phyloP scores from a whole-genome alignment of 192 early-diverging fungal species.

The Fimicolochytrium jonesii region DNA sequence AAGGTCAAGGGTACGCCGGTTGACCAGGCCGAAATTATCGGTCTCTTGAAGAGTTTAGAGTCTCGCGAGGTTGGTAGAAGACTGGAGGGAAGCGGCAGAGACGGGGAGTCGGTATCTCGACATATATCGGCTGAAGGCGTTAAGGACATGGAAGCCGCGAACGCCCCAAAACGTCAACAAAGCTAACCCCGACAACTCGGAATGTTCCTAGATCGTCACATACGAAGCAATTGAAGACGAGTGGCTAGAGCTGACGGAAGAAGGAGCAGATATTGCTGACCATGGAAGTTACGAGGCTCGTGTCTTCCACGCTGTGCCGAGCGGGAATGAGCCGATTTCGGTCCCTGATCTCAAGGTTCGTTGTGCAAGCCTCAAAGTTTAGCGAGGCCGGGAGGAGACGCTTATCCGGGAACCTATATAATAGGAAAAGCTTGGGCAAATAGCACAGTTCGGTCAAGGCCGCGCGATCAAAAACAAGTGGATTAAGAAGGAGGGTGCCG shows the following conservation, averaged over 20 bases:
- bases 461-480: conserved; percentile 98
- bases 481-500: conserved; percentile 76
- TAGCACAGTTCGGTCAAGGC: conserved; percentile 75
- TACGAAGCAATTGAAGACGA: conserved; percentile 77
- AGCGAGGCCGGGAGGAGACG: background rate
- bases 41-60: conserved; percentile 79
- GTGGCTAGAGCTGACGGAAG: conserved; percentile 77
- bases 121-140: too few relatives aligned
- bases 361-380: too few relatives aligned
- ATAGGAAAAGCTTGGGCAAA: conserved; percentile 5
- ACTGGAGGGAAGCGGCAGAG: too few relatives aligned
- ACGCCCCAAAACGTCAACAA: too few relatives aligned
- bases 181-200: too few relatives aligned
- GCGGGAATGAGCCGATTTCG: conserved; percentile 69
- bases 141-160: too few relatives aligned
- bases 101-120: too few relatives aligned
- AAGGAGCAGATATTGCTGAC: conserved; percentile 80
- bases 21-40: conserved; percentile 68
- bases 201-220: conserved; percentile 70
- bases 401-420: background rate
- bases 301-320: conserved; percentile 86
- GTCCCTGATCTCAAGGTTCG: conserved; percentile 81
- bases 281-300: conserved; percentile 90
- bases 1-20: conserved; percentile 53
- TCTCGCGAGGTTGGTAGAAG: conserved; percentile 90